Percentiles rank a stretch among this genome's conserved stretches.
phyloP scores from a whole-genome alignment of 1,284 basidiomycete species.

The Rhodotorula sp. region DNA sequence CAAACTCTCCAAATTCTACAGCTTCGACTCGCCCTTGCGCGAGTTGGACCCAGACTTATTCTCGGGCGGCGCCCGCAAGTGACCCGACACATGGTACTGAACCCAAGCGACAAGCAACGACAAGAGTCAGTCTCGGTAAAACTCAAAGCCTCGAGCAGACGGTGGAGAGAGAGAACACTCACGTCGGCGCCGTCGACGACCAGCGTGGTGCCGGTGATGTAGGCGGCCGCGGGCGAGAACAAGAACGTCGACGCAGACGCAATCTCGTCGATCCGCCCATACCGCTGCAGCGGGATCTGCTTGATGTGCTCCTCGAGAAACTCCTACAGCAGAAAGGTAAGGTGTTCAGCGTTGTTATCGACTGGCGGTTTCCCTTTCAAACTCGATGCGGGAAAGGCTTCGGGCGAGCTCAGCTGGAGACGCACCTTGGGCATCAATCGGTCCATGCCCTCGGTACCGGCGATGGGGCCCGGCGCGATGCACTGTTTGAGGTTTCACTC shows the following conservation, averaged over 20 bases:
- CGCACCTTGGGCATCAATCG: conserved; percentile 60
- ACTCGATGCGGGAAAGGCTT: too few species aligned
- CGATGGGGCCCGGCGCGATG: conserved; percentile 60
- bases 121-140: not conserved
- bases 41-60: not conserved
- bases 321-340: conserved; percentile 4
- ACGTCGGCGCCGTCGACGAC: conserved; percentile 43
- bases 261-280: conserved; percentile 67
- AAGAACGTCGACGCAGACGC: conserved; percentile 79
- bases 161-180: not conserved
- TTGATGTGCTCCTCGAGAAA: not conserved
- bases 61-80: not conserved
- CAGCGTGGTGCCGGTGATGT: conserved; percentile 39
- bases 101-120: too few species aligned
- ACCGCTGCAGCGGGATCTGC: conserved; percentile 61
- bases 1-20: not conserved
- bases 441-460: conserved; percentile 75
- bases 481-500: not conserved
- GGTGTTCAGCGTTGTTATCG: not conserved
- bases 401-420: not conserved
- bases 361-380: not conserved
- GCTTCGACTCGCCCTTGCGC: not conserved
- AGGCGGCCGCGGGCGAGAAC: conserved; percentile 81
- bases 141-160: not conserved
- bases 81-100: too few species aligned